Base-by-base conservation (phyloP, 1,284 basidiomycete species). In the Cerrena zonata region DNA sequence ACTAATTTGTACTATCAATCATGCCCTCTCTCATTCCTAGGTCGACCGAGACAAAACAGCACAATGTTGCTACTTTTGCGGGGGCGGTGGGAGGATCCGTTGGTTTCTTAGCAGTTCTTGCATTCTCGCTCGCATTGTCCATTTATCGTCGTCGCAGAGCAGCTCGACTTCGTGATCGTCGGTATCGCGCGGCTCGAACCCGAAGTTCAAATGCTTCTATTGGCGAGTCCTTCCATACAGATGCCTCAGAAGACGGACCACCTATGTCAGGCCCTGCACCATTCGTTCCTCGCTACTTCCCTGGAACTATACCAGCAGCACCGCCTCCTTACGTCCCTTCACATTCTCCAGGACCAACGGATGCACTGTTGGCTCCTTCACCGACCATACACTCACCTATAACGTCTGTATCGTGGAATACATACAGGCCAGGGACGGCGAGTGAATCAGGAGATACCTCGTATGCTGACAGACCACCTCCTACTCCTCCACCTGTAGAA, bases 281-380 rank as follows among this genome's bases (percentile, higher is more conserved):
- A 13, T 80, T 80, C 61, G 64, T 77, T 22, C 77, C 78, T 57
- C 71, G 76, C 56, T 80, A 73, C 61, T 79, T 79, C 71, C 77
- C 76, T 39, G 75, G 74, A 11, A 75, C 73, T 0, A 60, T 70
- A 36, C 66, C 69, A 26, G 56, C 68, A 15, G 69, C 72, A 4
- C 74, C 74, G n/a, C 72, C 73, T 23, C 59, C 61, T 15, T 64
- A 64, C 50, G 40, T 50, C 5, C 56, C 53, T 5, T 53, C 57
- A 12, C 53, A 56, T 7, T 52, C 50, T 34, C 58, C 48, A 4
- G 40, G 59, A 21, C 50, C 47, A 22, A 59, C 58, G 25, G 57
- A 48, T 13, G 52, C 60, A n/a, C 48, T 63, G 23, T 53, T 64
- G 10, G 49, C 57, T 5, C 56, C 58, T 49, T 27, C 52, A 27